phyloP scores from a whole-genome alignment of 2,329 filamentous ascomycete species.

The Arthrobotrys sinensis region DNA sequence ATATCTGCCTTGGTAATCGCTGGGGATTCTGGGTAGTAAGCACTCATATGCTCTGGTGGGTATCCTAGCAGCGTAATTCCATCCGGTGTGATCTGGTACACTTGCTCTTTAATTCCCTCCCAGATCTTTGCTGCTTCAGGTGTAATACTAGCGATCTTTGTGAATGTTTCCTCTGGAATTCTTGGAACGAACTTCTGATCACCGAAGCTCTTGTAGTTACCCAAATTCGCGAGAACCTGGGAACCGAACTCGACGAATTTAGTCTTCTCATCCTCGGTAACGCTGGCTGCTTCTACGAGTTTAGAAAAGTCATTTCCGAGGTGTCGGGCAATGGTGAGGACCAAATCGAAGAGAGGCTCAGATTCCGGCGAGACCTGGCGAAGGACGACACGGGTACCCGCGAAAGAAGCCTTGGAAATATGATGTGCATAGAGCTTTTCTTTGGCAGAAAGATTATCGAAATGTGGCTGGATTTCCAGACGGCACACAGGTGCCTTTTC shows the following conservation, averaged over 20 bases:
- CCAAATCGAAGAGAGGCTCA: conserved; percentile 85
- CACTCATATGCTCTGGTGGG: conserved; percentile 81
- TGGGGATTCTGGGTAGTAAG: conserved; percentile 84
- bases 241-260: conserved; percentile 83
- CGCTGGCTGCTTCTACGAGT: conserved; percentile 76
- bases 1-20: conserved; percentile 83
- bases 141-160: conserved; percentile 75
- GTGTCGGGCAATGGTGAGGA: conserved; percentile 78
- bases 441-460: conserved; percentile 80
- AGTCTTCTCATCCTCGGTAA: conserved; percentile 76
- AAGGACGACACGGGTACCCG: conserved; percentile 82
- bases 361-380: conserved; percentile 87
- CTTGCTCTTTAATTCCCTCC: conserved; percentile 78
- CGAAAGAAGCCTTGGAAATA: conserved; percentile 81
- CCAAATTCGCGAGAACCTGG: conserved; percentile 83
- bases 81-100: conserved; percentile 74
- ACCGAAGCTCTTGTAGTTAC: conserved; percentile 88
- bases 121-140: conserved; percentile 77
- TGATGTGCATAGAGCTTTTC: conserved; percentile 94
- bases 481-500: conserved; percentile 89
- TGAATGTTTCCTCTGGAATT: conserved; percentile 76
- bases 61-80: conserved; percentile 83
- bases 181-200: conserved; percentile 87
- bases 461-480: conserved; percentile 92
- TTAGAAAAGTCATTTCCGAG: conserved; percentile 79